Percentiles rank a stretch among this genome's conserved stretches.
Conservation (phyloP, 192 early-diverging fungal genomes). For the Podila minutissima region DNA sequence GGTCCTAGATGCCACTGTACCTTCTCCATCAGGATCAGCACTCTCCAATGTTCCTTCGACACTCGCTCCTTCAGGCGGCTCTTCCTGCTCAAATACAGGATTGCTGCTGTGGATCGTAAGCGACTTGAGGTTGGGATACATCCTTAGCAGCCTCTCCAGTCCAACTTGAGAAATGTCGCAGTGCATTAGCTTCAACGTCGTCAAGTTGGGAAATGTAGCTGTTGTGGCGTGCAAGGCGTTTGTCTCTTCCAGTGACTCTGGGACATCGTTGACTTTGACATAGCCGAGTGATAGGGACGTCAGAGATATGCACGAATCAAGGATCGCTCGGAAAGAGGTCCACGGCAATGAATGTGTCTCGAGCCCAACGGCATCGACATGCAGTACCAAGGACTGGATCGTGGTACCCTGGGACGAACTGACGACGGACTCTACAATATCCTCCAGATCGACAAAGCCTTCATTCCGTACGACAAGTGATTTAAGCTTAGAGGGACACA, state of each 20-base stretch:
- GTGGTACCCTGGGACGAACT: neutral
- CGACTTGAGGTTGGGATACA: conserved; percentile 16
- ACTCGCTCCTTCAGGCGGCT: too few species aligned
- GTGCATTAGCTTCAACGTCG: conserved; percentile 1
- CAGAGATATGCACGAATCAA: conserved; percentile 9
- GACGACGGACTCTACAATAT: conserved; percentile 10
- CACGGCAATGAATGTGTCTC: conserved; percentile 18
- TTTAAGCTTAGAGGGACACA: neutral
- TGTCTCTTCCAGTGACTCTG: conserved; percentile 14
- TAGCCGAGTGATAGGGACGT: conserved; percentile 6
- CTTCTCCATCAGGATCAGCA: too few species aligned
- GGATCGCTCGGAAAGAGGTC: conserved; percentile 6
- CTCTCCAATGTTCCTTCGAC: too few species aligned
- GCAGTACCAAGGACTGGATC: conserved; percentile 8
- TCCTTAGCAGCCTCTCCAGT: conserved; percentile 11
- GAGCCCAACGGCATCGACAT: conserved; percentile 16
- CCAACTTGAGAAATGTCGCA: conserved; percentile 23
- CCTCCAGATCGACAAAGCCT: conserved; percentile 24
- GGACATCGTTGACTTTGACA: conserved; percentile 24
- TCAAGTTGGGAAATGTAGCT: conserved; percentile 15
- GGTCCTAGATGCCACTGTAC: too few species aligned
- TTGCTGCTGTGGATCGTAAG: conserved; percentile 8
- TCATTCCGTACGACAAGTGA: conserved; percentile 11
- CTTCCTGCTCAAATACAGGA: conserved; percentile 6
- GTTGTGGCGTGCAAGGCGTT: conserved; percentile 19